Conservation (phyloP, 306 rosid genomes). For the Trifolium repens region DNA sequence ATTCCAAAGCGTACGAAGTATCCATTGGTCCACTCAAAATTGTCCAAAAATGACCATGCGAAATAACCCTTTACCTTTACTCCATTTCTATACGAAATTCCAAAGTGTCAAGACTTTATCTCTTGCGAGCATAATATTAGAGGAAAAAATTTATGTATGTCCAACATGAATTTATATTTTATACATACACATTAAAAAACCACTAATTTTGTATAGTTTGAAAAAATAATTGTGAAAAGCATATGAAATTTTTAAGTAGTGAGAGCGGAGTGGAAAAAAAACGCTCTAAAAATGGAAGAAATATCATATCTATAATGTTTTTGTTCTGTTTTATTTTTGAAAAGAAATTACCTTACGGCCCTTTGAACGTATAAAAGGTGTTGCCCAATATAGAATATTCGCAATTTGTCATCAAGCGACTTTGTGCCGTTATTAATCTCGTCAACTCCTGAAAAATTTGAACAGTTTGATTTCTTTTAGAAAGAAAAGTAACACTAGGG, state of each 20-base stretch:
- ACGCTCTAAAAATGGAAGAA: background rate
- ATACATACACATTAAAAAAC: background rate
- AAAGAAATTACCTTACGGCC: slow-evolving; percentile 47
- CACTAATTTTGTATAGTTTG: background rate
- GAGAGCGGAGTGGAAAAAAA: background rate
- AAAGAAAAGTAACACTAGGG: background rate
- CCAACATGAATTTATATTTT: background rate
- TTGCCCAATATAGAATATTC: slow-evolving; percentile 47
- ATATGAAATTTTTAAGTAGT: too few species aligned
- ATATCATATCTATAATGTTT: background rate
- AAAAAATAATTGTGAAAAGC: too few species aligned
- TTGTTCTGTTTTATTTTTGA: too few species aligned
- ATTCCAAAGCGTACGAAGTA: slow-evolving; percentile 63
- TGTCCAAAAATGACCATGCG: slow-evolving; percentile 73
- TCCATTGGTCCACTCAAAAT: slow-evolving; percentile 62
- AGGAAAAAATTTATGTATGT: too few species aligned
- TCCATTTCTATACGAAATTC: slow-evolving; percentile 51
- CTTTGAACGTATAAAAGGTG: slow-evolving; percentile 52
- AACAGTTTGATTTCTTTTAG: background rate
- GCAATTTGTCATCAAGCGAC: slow-evolving; percentile 46
- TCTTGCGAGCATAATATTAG: background rate
- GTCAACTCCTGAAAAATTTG: slow-evolving; percentile 51
- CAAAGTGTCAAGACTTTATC: background rate
- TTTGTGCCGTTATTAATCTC: slow-evolving; percentile 54
- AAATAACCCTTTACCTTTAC: slow-evolving; percentile 68